Percentiles rank a stretch among this genome's conserved stretches.
phyloP scores from a whole-genome alignment of 495 filamentous ascomycete species.

The Penicillium parvum region DNA sequence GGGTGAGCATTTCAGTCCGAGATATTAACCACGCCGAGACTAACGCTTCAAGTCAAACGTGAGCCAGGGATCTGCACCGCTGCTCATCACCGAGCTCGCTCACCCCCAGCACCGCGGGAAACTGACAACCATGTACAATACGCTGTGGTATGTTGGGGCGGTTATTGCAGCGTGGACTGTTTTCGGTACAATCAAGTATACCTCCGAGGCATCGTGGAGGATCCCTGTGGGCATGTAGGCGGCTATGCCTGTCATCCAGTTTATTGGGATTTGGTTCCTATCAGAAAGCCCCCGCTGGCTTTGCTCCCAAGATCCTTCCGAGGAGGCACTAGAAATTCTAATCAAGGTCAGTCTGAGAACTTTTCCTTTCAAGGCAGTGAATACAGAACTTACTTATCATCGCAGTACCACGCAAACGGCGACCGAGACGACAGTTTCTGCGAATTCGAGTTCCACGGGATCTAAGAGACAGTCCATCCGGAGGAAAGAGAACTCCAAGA shows the following conservation, averaged over 20 bases:
- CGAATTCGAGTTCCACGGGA: constrained; percentile 21
- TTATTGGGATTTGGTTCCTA: constrained; percentile 20
- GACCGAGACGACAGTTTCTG: constrained; percentile 5
- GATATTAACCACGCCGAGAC: not conserved
- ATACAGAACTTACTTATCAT: not conserved
- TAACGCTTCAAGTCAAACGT: constrained; percentile 7
- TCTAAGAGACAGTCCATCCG: constrained; percentile 16
- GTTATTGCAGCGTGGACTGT: constrained; percentile 31
- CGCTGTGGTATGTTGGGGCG: constrained; percentile 57
- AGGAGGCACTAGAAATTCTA: constrained; percentile 13
- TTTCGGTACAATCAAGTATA: constrained; percentile 24
- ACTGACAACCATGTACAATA: constrained; percentile 59
- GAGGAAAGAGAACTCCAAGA: constrained; percentile 38
- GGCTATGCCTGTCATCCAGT: constrained; percentile 18
- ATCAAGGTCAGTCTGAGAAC: constrained; percentile 3
- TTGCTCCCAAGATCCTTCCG: constrained; percentile 28
- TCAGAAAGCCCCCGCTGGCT: constrained; percentile 51
- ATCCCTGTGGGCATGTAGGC: constrained; percentile 24
- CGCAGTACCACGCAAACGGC: constrained; percentile 32
- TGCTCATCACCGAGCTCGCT: constrained; percentile 57
- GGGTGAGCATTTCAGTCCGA: constrained; percentile 2
- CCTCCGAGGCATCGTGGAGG: constrained; percentile 23
- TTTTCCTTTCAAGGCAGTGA: not conserved
- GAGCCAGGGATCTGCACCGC: constrained; percentile 40
- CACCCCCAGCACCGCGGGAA: constrained; percentile 59